Base-by-base conservation (phyloP, 768 basidiomycete genomes). In the Termitomyces sp. region DNA sequence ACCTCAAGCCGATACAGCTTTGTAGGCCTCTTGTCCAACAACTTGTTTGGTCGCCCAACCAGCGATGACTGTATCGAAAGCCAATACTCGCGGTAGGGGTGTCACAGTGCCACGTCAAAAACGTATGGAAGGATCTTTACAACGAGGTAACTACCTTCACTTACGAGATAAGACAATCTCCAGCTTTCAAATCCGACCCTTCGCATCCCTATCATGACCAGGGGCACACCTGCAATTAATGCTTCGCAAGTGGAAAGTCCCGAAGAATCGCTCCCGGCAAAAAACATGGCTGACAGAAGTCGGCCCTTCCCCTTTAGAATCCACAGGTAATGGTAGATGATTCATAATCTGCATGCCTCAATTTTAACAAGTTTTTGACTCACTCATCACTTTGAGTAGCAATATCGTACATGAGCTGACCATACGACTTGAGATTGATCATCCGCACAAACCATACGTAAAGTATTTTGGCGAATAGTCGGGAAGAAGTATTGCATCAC, bases 311-410 rank as follows among this genome's bases (percentile, higher is more conserved):
- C n/a, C n/a, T n/a, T n/a, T n/a, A n/a, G n/a, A n/a, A n/a, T n/a
- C n/a, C n/a, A n/a, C 56, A 75, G 68, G 44, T 73, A 69, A 49
- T 76, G 74, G 54, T 73, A 75, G 24, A 74, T 71, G n/a, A n/a
- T n/a, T n/a, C n/a, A n/a, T n/a, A n/a, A n/a, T n/a, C n/a, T n/a
- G n/a, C n/a, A n/a, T n/a, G n/a, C n/a, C n/a, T n/a, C n/a, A n/a
- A n/a, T n/a, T n/a, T n/a, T n/a, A n/a, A n/a, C n/a, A 6, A 70
- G 73, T 72, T 68, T 45, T 70, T 67, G 24, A 75, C 56, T 30
- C 74, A 66, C 8, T 66, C 66, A 44, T 73, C 73, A 42, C 74
- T 72, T 58, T 74, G 73, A 4, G 66, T 60, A 32, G 71, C 70
- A 70, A 74, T 70, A 40, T 73, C 68, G 45, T 61, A 62, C 14